These are phyloP conservation scores for Flaveria robusta DNA, from an alignment of 129 eudicot species.

Conservation along the genomic window DNA sequence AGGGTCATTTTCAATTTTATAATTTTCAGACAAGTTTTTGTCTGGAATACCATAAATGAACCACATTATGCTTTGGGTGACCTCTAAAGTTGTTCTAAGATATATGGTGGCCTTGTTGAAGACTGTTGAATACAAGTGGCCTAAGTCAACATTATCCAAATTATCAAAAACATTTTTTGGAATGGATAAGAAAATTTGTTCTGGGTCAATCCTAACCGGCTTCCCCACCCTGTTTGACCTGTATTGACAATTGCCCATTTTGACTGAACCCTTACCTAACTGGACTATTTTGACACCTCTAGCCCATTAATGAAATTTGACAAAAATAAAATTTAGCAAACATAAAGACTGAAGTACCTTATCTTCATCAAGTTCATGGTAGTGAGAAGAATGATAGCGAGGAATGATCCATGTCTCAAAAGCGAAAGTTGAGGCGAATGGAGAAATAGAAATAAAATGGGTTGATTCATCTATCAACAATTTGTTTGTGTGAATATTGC, in stretches of 20 bases:
- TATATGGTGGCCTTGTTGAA: too few species aligned
- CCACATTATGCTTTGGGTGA: neutral
- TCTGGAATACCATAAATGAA: neutral
- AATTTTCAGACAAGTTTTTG: neutral
- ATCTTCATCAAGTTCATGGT: conserved; percentile 63
- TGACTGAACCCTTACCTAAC: neutral
- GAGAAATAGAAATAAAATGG: conserved; percentile 70
- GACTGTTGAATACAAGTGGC: neutral
- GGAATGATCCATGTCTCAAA: conserved; percentile 97
- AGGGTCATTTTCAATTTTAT: neutral
- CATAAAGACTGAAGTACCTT: conserved; percentile 48
- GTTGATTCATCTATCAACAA: conserved; percentile 60
- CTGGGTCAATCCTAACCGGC: neutral
- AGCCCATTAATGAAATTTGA: neutral
- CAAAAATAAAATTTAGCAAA: neutral
- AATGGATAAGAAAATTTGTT: neutral
- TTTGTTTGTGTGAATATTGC: conserved; percentile 50
- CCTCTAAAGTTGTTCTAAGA: neutral
- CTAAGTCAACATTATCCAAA: neutral
- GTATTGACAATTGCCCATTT: neutral
- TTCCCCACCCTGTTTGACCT: neutral
- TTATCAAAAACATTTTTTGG: neutral
- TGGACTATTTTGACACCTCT: neutral
- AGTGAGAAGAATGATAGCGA: conserved; percentile 73
- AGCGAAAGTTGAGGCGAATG: conserved; percentile 79